Percentiles rank a stretch among this genome's conserved stretches.
Conservation (phyloP, 768 basidiomycete genomes). For the Clitopilus hobsonii region DNA sequence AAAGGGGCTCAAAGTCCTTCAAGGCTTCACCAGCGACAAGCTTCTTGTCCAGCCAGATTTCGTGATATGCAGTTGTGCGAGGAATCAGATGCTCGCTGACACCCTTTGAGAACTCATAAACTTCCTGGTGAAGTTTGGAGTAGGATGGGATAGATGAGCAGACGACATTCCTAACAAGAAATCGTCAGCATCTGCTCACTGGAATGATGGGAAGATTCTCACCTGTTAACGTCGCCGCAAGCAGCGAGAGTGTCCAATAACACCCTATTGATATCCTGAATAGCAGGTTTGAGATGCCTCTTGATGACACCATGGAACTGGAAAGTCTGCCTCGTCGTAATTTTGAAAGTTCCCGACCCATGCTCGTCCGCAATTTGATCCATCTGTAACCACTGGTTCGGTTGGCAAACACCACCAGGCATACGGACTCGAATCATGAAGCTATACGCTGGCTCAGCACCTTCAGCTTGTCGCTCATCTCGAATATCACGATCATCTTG, state of each 20-base stretch:
- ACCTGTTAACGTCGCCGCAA: conserved; percentile 97
- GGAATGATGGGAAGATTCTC: conserved; percentile 12
- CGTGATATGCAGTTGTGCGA: conserved; percentile 90
- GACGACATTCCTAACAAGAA: conserved; percentile 75
- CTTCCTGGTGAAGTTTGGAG: conserved; percentile 81
- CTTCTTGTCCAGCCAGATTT: conserved; percentile 99
- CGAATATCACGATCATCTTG: conserved; percentile 99
- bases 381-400: conserved; percentile 92
- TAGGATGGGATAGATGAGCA: conserved; percentile 88
- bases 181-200: not conserved
- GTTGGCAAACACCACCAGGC: conserved; percentile 91
- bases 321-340: conserved; percentile 97
- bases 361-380: conserved; percentile 96
- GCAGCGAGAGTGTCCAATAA: conserved; percentile 95
- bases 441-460: conserved; percentile 90
- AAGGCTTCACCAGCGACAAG: conserved; percentile 90
- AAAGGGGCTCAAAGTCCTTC: conserved; percentile 95
- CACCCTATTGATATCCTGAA: conserved; percentile 90
- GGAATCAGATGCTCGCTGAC: conserved; percentile 88
- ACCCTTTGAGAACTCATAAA: conserved; percentile 77
- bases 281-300: conserved; percentile 90
- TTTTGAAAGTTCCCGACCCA: conserved; percentile 91
- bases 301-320: conserved; percentile 99
- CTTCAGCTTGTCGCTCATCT: conserved; percentile 89
- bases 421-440: conserved; percentile 99